Conservation (phyloP, 2,329 filamentous ascomycete species). For the Meredithiella fracta region DNA sequence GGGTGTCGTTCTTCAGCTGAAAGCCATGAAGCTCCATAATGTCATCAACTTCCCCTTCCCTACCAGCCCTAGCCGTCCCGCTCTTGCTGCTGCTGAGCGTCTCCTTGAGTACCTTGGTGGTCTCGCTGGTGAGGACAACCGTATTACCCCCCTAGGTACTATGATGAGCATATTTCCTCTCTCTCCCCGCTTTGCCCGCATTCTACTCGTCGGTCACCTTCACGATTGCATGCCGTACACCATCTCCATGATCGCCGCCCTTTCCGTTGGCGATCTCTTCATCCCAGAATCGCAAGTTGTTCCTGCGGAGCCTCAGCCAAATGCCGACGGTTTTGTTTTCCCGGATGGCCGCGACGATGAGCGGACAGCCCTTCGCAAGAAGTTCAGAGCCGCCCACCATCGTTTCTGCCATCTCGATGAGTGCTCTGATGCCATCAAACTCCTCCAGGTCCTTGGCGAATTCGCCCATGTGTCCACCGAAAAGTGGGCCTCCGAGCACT, state of each 20-base stretch:
- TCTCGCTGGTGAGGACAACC: constrained; percentile 45
- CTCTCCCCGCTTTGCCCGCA: constrained; percentile 78
- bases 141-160: constrained; percentile 62
- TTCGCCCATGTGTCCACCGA: constrained; percentile 61
- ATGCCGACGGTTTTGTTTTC: constrained; percentile 35
- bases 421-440: constrained; percentile 74
- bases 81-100: constrained; percentile 68
- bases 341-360: constrained; percentile 57
- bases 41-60: constrained; percentile 94
- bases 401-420: constrained; percentile 70
- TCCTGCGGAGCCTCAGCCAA: constrained; percentile 31
- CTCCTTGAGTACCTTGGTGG: constrained; percentile 75
- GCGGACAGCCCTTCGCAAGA: constrained; percentile 44
- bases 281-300: constrained; percentile 65
- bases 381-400: constrained; percentile 55
- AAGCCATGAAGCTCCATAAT: constrained; percentile 80
- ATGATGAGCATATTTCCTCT: constrained; percentile 81
- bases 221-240: constrained; percentile 73
- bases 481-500: constrained; percentile 65
- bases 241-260: constrained; percentile 70
- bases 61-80: constrained; percentile 64
- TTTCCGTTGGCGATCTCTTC: constrained; percentile 81
- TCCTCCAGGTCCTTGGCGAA: constrained; percentile 74
- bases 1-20: constrained; percentile 80
- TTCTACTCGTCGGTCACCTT: constrained; percentile 72